Evolutionary conservation across 352 stramenopile genomes (phyloP), one percentile per base, ranked within the genome.

Genomic region (Phytopythium chamaehyphon): DNA sequence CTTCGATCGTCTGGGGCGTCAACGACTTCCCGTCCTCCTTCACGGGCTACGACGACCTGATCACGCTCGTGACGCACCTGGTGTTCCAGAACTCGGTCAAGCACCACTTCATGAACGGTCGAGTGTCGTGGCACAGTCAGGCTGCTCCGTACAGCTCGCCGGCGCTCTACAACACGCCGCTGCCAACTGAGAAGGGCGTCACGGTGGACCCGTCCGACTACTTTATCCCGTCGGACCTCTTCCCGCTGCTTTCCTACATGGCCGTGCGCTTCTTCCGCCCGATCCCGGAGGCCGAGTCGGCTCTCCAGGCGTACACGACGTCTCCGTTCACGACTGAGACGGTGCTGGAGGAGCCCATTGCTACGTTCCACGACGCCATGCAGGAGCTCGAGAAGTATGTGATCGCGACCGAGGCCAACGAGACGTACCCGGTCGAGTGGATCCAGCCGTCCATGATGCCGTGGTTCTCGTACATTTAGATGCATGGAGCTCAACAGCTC

Each of bases 81-180:
- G 57, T 79, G 18, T 79, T 75, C 36, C 56, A 68, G 46, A 67
- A 54, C 26, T 46, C 61, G 0, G 54, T 77, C 24, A 64, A 66
- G 21, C 69, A 83, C 59, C 64, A 79, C 35, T 61, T 64, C 22
- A 75, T 83, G 63, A 78, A 77, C 51, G 66, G 72, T n/a, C 38
- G 51, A 4, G 49, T 56, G 9, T 66, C 63, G 10, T 83, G 72
- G 72, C 59, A 79, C 55, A 57, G 47, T 19, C 61, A 57, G 33
- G 58, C 54, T 9, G 55, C 62, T 19, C 66, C 66, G 3, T 74
- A 59, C 37, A 53, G 55, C 31, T 26, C 55, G 1, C 40, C 62
- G 46, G 61, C 66, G 26, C 57, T 71, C 26, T 71, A 68, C 57
- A 72, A 73, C 40, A 62, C 60, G 12, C 57, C 61, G 2, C n/a